Evolutionary conservation across 2,329 filamentous ascomycete genomes (phyloP).

Genomic region (Volutella citrinella): DNA sequence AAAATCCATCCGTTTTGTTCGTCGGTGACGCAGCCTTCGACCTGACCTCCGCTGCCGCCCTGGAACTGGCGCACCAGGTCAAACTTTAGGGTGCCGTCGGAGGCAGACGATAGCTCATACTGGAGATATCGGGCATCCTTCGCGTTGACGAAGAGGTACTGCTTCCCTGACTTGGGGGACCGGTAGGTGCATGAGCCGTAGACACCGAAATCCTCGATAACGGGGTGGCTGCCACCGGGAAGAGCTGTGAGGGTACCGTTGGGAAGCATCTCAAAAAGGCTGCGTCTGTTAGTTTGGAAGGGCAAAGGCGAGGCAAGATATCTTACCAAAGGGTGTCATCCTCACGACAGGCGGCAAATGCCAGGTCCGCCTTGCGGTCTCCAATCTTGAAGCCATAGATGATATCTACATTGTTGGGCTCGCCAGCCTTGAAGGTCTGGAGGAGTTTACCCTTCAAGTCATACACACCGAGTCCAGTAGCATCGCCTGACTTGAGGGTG

Average conservation of each 20-base stretch:
- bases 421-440: slow-evolving; percentile 40
- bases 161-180: slow-evolving; percentile 43
- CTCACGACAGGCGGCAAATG: slow-evolving; percentile 47
- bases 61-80: slow-evolving; percentile 49
- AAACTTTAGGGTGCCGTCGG: slow-evolving; percentile 40
- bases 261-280: slow-evolving; percentile 46
- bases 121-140: slow-evolving; percentile 53
- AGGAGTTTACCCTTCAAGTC: slow-evolving; percentile 46
- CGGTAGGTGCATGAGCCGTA: slow-evolving; percentile 53
- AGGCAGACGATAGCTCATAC: slow-evolving; percentile 43
- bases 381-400: slow-evolving; percentile 48
- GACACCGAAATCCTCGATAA: slow-evolving; percentile 42
- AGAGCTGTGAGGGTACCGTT: slow-evolving; percentile 43
- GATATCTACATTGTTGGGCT: slow-evolving; percentile 54
- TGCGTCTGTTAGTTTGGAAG: slow-evolving; percentile 15
- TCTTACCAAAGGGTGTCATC: slow-evolving; percentile 52
- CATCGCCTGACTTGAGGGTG: slow-evolving; percentile 48
- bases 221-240: slow-evolving; percentile 44
- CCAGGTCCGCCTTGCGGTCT: slow-evolving; percentile 42
- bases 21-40: slow-evolving; percentile 52
- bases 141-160: slow-evolving; percentile 54
- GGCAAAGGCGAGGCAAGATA: fast-evolving
- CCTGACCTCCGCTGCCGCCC: slow-evolving; percentile 49
- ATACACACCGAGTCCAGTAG: slow-evolving; percentile 48
- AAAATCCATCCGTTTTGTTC: slow-evolving; percentile 49